Conservation (phyloP, 306 rosid species). For the Vigna radiata region DNA sequence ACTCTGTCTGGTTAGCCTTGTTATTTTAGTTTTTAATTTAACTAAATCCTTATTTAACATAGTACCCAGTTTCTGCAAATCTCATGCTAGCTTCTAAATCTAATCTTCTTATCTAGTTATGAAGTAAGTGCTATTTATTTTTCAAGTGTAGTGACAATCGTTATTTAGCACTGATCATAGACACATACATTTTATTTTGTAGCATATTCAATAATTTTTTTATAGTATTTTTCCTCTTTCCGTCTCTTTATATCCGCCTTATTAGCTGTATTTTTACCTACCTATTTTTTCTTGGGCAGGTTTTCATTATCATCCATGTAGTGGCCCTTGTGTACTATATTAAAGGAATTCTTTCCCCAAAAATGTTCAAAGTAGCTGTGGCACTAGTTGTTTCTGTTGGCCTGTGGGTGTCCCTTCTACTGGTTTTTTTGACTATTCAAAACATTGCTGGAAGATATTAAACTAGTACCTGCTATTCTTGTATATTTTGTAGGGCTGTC, state of each 20-base stretch:
- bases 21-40: not conserved
- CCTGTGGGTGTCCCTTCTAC: constrained; percentile 65
- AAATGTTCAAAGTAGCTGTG: constrained; percentile 94
- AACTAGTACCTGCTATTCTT: constrained; percentile 44
- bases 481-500: constrained; percentile 71
- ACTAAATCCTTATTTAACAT: no score
- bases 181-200: not conserved
- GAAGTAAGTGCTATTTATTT: constrained; percentile 21
- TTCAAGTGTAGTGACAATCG: not conserved
- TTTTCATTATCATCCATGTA: constrained; percentile 92
- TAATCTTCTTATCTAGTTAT: constrained; percentile 27
- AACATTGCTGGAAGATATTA: constrained; percentile 32
- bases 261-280: constrained; percentile 40
- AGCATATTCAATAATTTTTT: constrained; percentile 6
- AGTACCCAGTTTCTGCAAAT: constrained; percentile 1
- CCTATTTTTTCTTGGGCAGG: constrained; percentile 60
- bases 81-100: not conserved
- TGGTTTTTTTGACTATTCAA: constrained; percentile 34
- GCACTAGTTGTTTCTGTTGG: constrained; percentile 85
- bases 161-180: constrained; percentile 6
- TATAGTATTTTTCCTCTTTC: not conserved
- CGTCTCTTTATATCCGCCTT: constrained; percentile 18
- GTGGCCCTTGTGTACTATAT: constrained; percentile 96
- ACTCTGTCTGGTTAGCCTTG: constrained; percentile 6
- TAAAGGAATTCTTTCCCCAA: constrained; percentile 86